Percentiles rank a stretch among this genome's conserved stretches.
These are phyloP conservation scores for Colletotrichum costaricense DNA, from an alignment of 2,329 filamentous ascomycete genomes.

Conservation along the genomic window DNA sequence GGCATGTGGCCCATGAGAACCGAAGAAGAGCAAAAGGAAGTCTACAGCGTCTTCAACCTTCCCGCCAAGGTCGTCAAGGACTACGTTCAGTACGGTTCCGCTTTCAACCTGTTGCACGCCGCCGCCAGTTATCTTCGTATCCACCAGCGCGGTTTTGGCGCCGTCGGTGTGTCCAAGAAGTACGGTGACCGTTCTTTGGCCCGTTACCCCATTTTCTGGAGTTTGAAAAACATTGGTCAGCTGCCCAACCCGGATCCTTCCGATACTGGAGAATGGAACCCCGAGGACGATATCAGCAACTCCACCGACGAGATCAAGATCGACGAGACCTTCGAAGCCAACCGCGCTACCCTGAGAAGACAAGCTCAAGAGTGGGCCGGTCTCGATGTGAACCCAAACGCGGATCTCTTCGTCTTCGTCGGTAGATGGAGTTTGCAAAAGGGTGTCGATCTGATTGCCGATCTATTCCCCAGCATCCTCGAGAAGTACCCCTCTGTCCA, in stretches of 20 bases:
- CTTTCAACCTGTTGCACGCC: conserved; percentile 77
- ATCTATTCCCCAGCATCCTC: conserved; percentile 72
- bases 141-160: conserved; percentile 75
- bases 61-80: conserved; percentile 64
- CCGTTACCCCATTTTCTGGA: conserved; percentile 78
- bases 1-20: conserved; percentile 76
- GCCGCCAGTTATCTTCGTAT: conserved; percentile 73
- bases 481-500: conserved; percentile 70
- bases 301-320: conserved; percentile 61
- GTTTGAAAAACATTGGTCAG: conserved; percentile 69
- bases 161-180: conserved; percentile 75
- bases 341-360: conserved; percentile 62
- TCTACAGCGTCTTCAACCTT: conserved; percentile 74
- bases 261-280: conserved; percentile 70
- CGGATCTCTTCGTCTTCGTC: conserved; percentile 76
- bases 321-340: conserved; percentile 65
- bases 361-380: conserved; percentile 77
- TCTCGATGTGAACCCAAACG: conserved; percentile 68
- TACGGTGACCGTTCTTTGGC: conserved; percentile 75
- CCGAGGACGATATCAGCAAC: conserved; percentile 54
- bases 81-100: conserved; percentile 76
- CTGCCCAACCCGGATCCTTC: conserved; percentile 75
- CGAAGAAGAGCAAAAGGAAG: conserved; percentile 69
- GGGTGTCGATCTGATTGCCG: conserved; percentile 75
- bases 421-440: conserved; percentile 78